Percentiles rank a stretch among this genome's conserved stretches.
phyloP scores from a whole-genome alignment of 805 yeast species.

The Ogataea paradorogensis region DNA sequence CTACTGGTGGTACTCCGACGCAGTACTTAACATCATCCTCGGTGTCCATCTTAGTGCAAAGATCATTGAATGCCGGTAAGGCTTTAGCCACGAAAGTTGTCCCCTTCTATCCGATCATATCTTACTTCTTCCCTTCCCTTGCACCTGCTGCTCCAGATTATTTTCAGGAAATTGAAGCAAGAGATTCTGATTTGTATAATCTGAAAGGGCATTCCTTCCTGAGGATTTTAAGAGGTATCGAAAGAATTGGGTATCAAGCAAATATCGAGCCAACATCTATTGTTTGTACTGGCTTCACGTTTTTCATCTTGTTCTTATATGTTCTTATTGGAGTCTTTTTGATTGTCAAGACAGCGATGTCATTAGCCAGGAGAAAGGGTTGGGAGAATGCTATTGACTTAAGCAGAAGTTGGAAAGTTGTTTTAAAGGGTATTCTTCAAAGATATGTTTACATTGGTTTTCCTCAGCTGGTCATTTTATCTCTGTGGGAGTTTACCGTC shows the following conservation, averaged over 20 bases:
- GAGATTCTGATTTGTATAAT: slow-evolving; percentile 31
- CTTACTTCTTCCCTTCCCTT: slow-evolving; percentile 21
- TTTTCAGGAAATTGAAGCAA: slow-evolving; percentile 13
- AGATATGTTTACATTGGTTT: slow-evolving; percentile 83
- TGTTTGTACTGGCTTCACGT: slow-evolving; percentile 84
- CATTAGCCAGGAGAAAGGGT: slow-evolving; percentile 30
- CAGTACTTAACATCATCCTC: slow-evolving; percentile 60
- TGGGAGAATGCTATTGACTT: slow-evolving; percentile 17
- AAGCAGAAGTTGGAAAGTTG: slow-evolving; percentile 44
- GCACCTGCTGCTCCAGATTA: slow-evolving; percentile 1
- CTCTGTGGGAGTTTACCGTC: slow-evolving; percentile 83
- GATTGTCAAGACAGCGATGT: slow-evolving; percentile 48
- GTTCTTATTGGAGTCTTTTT: slow-evolving; percentile 62
- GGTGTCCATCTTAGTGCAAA: slow-evolving; percentile 71
- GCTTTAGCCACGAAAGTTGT: slow-evolving; percentile 10
- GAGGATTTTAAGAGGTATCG: slow-evolving; percentile 78
- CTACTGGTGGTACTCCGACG: slow-evolving; percentile 87
- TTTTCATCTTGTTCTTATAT: slow-evolving; percentile 74
- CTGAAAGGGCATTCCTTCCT: slow-evolving; percentile 56
- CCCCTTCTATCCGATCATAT: slow-evolving; percentile 19
- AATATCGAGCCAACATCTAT: slow-evolving; percentile 79
- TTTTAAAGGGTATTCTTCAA: slow-evolving; percentile 75
- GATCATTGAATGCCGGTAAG: slow-evolving; percentile 40
- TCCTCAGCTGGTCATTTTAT: slow-evolving; percentile 72
- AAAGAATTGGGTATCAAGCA: slow-evolving; percentile 75